Percentiles rank a stretch among this genome's conserved stretches.
Conservation (phyloP, 345 rosid genomes). For the Balakata baccata region DNA sequence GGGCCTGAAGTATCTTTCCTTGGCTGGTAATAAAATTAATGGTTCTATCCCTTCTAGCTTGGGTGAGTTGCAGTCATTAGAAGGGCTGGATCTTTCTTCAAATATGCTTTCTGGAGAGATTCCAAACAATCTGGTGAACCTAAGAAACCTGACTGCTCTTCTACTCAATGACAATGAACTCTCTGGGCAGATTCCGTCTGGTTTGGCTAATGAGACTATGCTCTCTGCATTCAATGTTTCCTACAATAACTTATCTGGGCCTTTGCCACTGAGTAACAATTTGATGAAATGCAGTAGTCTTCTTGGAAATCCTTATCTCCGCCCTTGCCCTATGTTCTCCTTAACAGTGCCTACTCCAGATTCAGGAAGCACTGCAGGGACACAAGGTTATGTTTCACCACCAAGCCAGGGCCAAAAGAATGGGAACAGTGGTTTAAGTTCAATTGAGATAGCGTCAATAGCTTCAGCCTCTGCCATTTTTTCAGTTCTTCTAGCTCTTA, state of each 20-base stretch:
- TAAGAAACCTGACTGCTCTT: constrained; percentile 49
- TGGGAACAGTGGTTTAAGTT: constrained; percentile 29
- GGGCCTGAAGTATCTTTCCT: constrained; percentile 44
- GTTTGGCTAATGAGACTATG: constrained; percentile 40
- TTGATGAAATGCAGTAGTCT: constrained; percentile 44
- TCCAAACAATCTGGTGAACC: constrained; percentile 40
- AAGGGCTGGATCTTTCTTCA: constrained; percentile 54
- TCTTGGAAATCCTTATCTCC: constrained; percentile 53
- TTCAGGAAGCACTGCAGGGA: constrained; percentile 12
- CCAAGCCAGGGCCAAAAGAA: constrained; percentile 18
- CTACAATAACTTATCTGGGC: constrained; percentile 59
- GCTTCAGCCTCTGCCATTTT: constrained; percentile 58
- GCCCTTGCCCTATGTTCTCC: constrained; percentile 41
- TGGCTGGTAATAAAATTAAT: constrained; percentile 50
- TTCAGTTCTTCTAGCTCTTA: constrained; percentile 48
- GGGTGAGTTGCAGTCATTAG: constrained; percentile 39
- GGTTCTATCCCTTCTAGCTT: constrained; percentile 52
- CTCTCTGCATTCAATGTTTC: constrained; percentile 58
- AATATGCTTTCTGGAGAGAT: constrained; percentile 56
- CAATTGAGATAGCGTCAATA: constrained; percentile 60
- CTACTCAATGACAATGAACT: constrained; percentile 56
- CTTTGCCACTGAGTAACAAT: constrained; percentile 42
- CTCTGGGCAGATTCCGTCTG: constrained; percentile 54
- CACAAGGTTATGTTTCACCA: constrained; percentile 25
- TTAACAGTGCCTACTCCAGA: constrained; percentile 41